These are phyloP conservation scores for Byssochlamys sp. DNA, from an alignment of 2,329 filamentous ascomycete genomes.

Conservation along the genomic window DNA sequence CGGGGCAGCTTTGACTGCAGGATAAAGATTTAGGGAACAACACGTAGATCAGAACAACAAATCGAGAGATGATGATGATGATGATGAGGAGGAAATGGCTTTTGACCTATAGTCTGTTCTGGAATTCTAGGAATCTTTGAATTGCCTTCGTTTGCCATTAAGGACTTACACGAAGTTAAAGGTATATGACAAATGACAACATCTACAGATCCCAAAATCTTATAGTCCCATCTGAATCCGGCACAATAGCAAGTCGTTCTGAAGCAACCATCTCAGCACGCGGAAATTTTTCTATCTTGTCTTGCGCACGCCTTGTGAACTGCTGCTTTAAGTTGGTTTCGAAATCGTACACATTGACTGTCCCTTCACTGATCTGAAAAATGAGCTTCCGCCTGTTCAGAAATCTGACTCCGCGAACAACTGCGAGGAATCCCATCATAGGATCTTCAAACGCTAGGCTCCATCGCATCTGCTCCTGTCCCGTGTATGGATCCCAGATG, in stretches of 20 bases:
- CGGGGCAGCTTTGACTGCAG: no score
- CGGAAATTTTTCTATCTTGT: conserved; percentile 3
- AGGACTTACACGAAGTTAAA: no score
- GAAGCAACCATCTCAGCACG: conserved; percentile 1
- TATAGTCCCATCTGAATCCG: conserved; percentile 3
- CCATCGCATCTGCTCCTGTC: conserved; percentile 3
- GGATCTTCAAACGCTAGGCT: conserved; percentile 1
- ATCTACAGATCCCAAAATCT: conserved; percentile 5
- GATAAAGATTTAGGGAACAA: no score
- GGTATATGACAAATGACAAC: no score
- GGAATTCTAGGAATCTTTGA: no score
- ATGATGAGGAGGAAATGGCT: no score
- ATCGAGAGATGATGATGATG: no score
- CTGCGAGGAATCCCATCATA: neutral
- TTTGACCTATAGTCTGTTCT: no score
- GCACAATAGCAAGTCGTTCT: conserved; percentile 1
- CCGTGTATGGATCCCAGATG: conserved; percentile 6
- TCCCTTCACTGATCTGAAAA: neutral
- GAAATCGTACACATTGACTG: conserved; percentile 7
- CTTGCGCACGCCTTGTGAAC: conserved; percentile 2
- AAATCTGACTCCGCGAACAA: neutral
- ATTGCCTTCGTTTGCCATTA: no score
- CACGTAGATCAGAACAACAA: no score
- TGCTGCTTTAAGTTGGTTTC: conserved; percentile 5
- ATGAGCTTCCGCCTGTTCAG: neutral